Conservation (phyloP, 2,329 filamentous ascomycete species). For the Cercospora zeae-maydis region DNA sequence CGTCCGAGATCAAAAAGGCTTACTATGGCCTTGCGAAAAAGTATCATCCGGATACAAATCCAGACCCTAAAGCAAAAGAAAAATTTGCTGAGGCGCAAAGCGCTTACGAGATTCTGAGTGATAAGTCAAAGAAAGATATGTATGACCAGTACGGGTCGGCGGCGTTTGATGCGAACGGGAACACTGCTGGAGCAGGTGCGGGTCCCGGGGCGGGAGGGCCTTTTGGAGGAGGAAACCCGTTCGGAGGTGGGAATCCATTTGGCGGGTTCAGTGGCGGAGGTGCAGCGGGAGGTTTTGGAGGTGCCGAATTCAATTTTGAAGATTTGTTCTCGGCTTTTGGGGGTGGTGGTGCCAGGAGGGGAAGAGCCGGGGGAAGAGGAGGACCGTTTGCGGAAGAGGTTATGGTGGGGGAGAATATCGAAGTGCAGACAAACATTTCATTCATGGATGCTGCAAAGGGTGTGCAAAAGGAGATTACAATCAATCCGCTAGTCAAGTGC, state of each 20-base stretch:
- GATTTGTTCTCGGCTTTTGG: conserved; percentile 89
- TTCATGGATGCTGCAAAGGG: conserved; percentile 97
- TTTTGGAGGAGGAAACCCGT: conserved; percentile 46
- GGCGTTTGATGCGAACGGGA: conserved; percentile 60
- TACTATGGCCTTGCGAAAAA: conserved; percentile 98
- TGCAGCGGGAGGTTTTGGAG: conserved; percentile 31
- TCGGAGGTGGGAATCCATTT: conserved; percentile 55
- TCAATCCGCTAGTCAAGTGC: conserved; percentile 78
- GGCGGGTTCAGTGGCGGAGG: conserved; percentile 35
- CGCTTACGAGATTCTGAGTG: conserved; percentile 89
- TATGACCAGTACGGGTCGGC: conserved; percentile 88
- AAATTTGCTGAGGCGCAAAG: conserved; percentile 90
- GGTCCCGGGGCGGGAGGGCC: conserved; percentile 56
- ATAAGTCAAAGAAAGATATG: conserved; percentile 86
- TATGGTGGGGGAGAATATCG: conserved; percentile 91
- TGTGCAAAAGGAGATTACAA: conserved; percentile 77
- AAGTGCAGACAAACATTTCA: conserved; percentile 86
- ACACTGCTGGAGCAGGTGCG: conserved; percentile 58
- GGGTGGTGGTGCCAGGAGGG: conserved; percentile 54
- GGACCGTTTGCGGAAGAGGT: conserved; percentile 76
- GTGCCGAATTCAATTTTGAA: conserved; percentile 85
- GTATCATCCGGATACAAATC: conserved; percentile 96
- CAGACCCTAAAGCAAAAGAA: conserved; percentile 88
- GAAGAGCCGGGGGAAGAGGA: conserved; percentile 48
- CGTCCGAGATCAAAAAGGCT: conserved; percentile 92